Evolutionary conservation across 139 green algal genomes (phyloP).

Genomic region (Mesotaenium endlicherianum): DNA sequence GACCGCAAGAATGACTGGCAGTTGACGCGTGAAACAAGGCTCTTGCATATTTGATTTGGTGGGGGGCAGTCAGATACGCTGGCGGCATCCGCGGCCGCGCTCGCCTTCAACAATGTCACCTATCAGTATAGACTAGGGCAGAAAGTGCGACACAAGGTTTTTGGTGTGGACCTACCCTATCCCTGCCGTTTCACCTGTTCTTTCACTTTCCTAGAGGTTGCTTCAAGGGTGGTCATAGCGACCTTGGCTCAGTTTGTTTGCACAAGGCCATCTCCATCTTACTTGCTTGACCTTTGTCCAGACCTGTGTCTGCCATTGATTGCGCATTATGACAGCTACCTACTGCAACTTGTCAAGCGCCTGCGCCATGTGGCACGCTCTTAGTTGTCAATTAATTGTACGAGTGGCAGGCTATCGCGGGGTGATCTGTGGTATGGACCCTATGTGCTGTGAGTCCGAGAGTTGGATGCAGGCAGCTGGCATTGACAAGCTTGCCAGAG

Average conservation of each 20-base stretch:
- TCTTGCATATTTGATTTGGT: too few species aligned
- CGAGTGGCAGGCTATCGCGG: conserved; percentile 46
- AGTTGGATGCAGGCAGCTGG: conserved; percentile 34
- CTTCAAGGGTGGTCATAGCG: too few species aligned
- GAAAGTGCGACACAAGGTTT: conserved; percentile 44
- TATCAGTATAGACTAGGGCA: conserved; percentile 54
- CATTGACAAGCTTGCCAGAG: neutral
- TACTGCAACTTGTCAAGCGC: neutral
- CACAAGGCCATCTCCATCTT: too few species aligned
- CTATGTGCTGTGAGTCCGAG: conserved; percentile 52
- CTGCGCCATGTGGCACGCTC: neutral
- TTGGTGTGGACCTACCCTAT: conserved; percentile 35
- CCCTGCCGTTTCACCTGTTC: too few species aligned
- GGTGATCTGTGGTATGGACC: conserved; percentile 55
- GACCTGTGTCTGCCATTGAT: too few species aligned
- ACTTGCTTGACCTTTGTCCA: too few species aligned
- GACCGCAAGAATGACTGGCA: too few species aligned
- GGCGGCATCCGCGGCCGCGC: conserved; percentile 30
- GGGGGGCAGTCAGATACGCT: conserved; percentile 39
- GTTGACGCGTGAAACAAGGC: too few species aligned
- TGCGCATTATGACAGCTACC: neutral
- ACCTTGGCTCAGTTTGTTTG: too few species aligned
- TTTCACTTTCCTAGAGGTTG: too few species aligned
- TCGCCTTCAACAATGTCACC: conserved; percentile 10
- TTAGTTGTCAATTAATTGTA: neutral